Conservation (phyloP, 208 protist species). For the Leptomonas pyrrhocoris region DNA sequence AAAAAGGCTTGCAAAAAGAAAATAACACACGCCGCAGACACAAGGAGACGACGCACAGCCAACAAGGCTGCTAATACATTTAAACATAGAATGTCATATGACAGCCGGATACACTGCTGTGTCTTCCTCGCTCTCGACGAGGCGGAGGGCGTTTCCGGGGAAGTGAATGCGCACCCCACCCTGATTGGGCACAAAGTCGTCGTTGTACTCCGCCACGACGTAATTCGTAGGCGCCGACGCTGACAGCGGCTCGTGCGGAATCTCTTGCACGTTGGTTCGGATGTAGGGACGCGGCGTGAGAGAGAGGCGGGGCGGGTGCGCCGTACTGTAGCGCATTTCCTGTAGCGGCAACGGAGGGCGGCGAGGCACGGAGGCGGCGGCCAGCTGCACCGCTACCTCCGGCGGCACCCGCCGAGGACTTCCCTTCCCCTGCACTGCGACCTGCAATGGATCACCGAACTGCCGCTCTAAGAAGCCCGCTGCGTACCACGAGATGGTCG, state of each 20-base stretch:
- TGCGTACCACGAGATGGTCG: slow-evolving; percentile 50
- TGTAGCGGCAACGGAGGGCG: slow-evolving; percentile 30
- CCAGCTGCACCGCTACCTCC: slow-evolving; percentile 11
- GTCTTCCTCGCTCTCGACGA: not conserved
- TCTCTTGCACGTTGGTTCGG: not conserved
- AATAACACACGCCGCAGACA: not conserved
- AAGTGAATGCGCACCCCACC: not conserved
- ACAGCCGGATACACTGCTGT: slow-evolving; percentile 3
- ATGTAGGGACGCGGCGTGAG: not conserved
- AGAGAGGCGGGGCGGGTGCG: slow-evolving; percentile 1
- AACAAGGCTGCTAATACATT: no score
- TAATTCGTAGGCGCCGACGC: not conserved
- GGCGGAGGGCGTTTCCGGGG: not conserved
- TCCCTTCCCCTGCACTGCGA: slow-evolving; percentile 1
- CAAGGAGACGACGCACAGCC: not conserved
- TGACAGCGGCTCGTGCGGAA: not conserved
- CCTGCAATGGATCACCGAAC: slow-evolving; percentile 28
- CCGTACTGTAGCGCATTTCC: slow-evolving; percentile 18
- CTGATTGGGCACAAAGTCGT: slow-evolving; percentile 1
- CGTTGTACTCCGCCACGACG: slow-evolving; percentile 14
- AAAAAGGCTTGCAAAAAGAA: slow-evolving; percentile 5
- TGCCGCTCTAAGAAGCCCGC: slow-evolving; percentile 51
- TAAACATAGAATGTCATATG: slow-evolving; percentile 6
- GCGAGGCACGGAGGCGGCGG: slow-evolving; percentile 8
- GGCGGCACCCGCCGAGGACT: not conserved